Evolutionary conservation across 345 rosid species (phyloP).

Genomic region (Pistacia integerrima): DNA sequence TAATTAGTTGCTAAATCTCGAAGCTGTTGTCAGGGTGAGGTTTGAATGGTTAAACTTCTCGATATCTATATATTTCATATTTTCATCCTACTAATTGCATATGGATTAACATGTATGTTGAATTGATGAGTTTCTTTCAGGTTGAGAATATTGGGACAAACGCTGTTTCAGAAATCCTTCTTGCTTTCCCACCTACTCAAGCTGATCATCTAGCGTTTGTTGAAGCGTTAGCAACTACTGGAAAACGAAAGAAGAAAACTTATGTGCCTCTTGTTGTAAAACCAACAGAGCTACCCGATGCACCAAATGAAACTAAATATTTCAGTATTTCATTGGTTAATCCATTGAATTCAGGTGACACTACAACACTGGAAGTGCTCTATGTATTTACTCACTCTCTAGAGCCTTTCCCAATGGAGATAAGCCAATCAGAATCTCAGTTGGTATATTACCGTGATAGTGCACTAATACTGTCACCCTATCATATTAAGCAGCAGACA

Average conservation of each 20-base stretch:
- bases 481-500: slow-evolving; percentile 73
- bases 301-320: slow-evolving; percentile 73
- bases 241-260: slow-evolving; percentile 78
- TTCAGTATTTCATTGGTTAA: slow-evolving; percentile 51
- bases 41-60: background rate
- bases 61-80: background rate
- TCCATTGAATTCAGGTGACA: slow-evolving; percentile 64
- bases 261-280: slow-evolving; percentile 61
- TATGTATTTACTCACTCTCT: slow-evolving; percentile 77
- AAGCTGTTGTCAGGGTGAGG: background rate
- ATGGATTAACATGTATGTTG: background rate
- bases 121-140: slow-evolving; percentile 42
- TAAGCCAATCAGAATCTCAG: slow-evolving; percentile 92
- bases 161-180: slow-evolving; percentile 71
- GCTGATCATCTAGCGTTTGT: slow-evolving; percentile 66
- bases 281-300: slow-evolving; percentile 64
- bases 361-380: slow-evolving; percentile 76
- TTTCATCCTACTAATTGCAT: background rate
- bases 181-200: slow-evolving; percentile 82
- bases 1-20: background rate
- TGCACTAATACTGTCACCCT: slow-evolving; percentile 75
- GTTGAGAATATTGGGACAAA: slow-evolving; percentile 71
- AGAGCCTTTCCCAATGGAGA: slow-evolving; percentile 94
- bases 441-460: slow-evolving; percentile 82
- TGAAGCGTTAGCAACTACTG: slow-evolving; percentile 70